A percentile compares a stretch with the other conserved stretches of the same genome.
Evolutionary conservation across 495 filamentous ascomycete species (phyloP).

Genomic region (Tuber indicum): DNA sequence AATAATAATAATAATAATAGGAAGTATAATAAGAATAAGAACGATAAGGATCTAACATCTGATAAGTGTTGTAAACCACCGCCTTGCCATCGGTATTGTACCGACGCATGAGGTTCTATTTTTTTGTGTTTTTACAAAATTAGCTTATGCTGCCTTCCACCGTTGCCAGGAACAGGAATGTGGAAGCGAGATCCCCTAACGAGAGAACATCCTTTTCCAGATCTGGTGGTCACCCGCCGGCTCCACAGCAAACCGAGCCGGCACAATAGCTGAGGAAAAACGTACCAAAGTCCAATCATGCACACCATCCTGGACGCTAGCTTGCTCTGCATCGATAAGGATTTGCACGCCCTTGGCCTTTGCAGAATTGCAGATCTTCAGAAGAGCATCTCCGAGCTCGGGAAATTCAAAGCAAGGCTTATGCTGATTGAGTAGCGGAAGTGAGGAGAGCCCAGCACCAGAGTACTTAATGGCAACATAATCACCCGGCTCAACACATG

Average conservation of each 20-base stretch:
- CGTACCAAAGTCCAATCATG: slow-evolving; percentile 67
- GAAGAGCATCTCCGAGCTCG: slow-evolving; percentile 62
- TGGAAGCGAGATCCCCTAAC: slow-evolving; percentile 13
- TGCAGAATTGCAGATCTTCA: slow-evolving; percentile 69
- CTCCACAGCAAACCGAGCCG: not conserved
- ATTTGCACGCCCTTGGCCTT: slow-evolving; percentile 61
- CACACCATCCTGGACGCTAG: slow-evolving; percentile 71
- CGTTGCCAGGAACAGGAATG: slow-evolving; percentile 12
- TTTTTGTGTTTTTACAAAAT: not conserved
- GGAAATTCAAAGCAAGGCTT: slow-evolving; percentile 36
- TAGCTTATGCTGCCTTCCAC: not conserved
- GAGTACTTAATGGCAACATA: slow-evolving; percentile 85
- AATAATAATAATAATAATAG: not conserved
- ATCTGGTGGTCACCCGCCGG: not conserved
- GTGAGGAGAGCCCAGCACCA: slow-evolving; percentile 59
- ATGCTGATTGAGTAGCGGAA: slow-evolving; percentile 24
- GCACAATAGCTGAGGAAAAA: not conserved
- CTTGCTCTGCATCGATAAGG: slow-evolving; percentile 88
- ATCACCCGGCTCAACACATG: slow-evolving; percentile 65
- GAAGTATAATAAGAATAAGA: not conserved
- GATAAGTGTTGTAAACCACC: slow-evolving; percentile 71
- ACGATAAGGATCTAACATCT: slow-evolving; percentile 52
- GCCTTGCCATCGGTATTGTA: slow-evolving; percentile 67
- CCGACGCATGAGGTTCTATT: slow-evolving; percentile 31
- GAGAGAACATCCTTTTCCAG: not conserved